These are phyloP conservation scores for Lotus japonicus DNA, from an alignment of 306 rosid species.

Conservation along the genomic window DNA sequence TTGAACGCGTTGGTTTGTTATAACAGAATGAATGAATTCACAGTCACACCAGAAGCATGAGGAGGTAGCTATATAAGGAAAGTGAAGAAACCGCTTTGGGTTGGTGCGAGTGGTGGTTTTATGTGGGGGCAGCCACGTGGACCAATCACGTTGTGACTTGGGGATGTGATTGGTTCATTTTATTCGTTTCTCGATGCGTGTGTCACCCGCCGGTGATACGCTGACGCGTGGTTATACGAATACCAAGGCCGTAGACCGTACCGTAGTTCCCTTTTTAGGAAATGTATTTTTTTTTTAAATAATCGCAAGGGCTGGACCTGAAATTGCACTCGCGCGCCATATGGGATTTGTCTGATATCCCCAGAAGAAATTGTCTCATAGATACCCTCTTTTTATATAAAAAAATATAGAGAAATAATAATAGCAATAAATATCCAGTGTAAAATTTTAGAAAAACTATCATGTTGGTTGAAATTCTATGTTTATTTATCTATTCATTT, in stretches of 20 bases:
- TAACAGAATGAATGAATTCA: too few species aligned
- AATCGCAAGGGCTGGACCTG: background rate
- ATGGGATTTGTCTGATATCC: background rate
- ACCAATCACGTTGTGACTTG: conserved; percentile 28
- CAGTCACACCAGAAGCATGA: conserved; percentile 13
- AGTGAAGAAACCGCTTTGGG: conserved; percentile 31
- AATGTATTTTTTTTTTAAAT: conserved; percentile 15
- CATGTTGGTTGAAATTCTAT: too few species aligned
- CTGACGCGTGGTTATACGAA: conserved; percentile 59
- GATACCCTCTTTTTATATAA: too few species aligned
- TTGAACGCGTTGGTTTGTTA: conserved; percentile 6
- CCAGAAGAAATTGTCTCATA: background rate
- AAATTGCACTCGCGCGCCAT: background rate
- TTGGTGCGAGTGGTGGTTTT: conserved; percentile 23
- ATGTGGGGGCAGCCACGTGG: conserved; percentile 26
- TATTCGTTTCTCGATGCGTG: background rate
- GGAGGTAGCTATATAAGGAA: conserved; percentile 61
- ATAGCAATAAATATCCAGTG: too few species aligned
- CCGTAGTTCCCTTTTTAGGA: conserved; percentile 29
- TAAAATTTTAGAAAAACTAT: too few species aligned
- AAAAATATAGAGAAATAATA: too few species aligned
- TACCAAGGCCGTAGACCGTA: conserved; percentile 29
- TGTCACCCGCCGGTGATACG: conserved; percentile 29
- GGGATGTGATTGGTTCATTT: background rate
- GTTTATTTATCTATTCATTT: too few species aligned